These are phyloP conservation scores for Sporothrix inflata DNA, from an alignment of 2,329 filamentous ascomycete species.

Conservation along the genomic window DNA sequence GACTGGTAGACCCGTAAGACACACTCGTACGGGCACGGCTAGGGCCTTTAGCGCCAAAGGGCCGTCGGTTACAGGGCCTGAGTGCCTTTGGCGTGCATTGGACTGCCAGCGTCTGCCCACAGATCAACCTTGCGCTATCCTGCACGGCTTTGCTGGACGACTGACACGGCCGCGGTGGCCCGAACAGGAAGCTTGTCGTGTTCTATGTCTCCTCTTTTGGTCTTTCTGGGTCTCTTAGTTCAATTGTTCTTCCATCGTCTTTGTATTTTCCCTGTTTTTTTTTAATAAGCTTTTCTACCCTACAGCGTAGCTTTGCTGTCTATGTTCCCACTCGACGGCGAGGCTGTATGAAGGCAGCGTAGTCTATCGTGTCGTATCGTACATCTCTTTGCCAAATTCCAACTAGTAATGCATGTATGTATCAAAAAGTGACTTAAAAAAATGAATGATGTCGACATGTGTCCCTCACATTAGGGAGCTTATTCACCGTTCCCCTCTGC, in stretches of 20 bases:
- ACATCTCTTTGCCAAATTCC: neutral
- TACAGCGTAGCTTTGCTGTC: neutral
- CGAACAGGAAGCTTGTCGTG: no score
- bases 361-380: neutral
- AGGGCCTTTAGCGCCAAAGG: neutral
- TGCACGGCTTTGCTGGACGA: neutral
- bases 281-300: neutral
- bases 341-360: neutral
- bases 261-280: neutral
- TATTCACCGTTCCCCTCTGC: neutral
- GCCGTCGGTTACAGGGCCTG: neutral
- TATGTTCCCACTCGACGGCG: neutral
- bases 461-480: neutral
- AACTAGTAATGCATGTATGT: constrained; percentile 1
- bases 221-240: no score
- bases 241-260: no score
- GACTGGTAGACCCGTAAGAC: neutral
- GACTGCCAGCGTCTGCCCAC: neutral
- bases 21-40: neutral
- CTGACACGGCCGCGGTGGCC: neutral
- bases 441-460: neutral
- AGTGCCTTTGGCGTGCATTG: no score
- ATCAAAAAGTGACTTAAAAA: neutral
- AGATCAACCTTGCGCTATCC: constrained; percentile 9
- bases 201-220: no score